Conservation (phyloP, 345 rosid species). For the Populus davidiana region DNA sequence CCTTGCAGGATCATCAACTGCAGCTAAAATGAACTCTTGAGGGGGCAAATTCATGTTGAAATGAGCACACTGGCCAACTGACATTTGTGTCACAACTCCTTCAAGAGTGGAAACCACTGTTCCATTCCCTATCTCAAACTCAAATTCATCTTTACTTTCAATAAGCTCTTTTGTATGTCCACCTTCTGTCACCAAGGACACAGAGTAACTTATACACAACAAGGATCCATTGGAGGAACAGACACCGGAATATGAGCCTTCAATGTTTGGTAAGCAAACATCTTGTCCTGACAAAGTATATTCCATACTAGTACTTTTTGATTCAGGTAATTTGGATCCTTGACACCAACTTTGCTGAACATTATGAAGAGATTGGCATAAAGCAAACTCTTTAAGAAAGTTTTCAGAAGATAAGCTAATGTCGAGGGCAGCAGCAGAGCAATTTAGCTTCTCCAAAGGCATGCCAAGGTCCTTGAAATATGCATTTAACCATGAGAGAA, state of each 20-base stretch:
- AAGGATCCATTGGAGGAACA: constrained; percentile 60
- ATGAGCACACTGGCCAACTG: constrained; percentile 75
- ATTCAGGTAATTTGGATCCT: constrained; percentile 29
- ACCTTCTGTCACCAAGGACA: constrained; percentile 44
- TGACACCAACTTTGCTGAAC: constrained; percentile 14
- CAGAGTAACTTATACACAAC: constrained; percentile 57
- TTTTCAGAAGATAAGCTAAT: constrained; percentile 36
- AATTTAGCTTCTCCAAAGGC: constrained; percentile 38
- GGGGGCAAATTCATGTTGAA: constrained; percentile 39
- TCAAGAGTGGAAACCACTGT: constrained; percentile 61
- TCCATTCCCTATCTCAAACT: constrained; percentile 86
- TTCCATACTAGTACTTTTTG: constrained; percentile 16
- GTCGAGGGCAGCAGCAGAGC: constrained; percentile 36
- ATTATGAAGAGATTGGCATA: constrained; percentile 28
- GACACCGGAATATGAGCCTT: constrained; percentile 61
- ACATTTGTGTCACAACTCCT: constrained; percentile 64
- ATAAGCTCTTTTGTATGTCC: constrained; percentile 55
- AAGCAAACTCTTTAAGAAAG: constrained; percentile 41
- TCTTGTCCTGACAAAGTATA: constrained; percentile 24
- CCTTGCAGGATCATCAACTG: constrained; percentile 47
- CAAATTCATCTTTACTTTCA: constrained; percentile 78
- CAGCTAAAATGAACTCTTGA: constrained; percentile 62
- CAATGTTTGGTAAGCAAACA: constrained; percentile 33
- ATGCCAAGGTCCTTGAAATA: constrained; percentile 48
- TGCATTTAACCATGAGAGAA: constrained; percentile 67